Evolutionary conservation across 495 filamentous ascomycete genomes (phyloP), one percentile per base, ranked within the genome.

Genomic region (Hyaloscypha variabilis): DNA sequence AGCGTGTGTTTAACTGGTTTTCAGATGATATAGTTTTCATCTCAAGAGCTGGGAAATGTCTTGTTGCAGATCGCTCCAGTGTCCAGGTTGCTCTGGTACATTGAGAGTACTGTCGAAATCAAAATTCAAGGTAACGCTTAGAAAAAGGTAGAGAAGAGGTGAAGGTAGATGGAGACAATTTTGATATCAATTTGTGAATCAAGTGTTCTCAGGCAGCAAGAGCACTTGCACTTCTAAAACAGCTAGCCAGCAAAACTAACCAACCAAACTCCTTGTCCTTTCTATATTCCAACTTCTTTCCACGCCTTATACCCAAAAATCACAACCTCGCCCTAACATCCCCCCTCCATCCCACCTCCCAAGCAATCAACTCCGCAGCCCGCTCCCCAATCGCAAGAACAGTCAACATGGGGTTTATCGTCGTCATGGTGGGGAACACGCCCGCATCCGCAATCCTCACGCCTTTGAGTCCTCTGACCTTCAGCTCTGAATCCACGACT

Each of bases 361-460:
- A 75, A 62, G 81, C 84, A 69, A 88, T 87, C 57, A 89, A 73
- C 68, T 90, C 86, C 3, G 86, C 87, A 34, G 83, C 86, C 26
- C 81, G 79, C 75, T 91, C 88, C 2, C 84, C 87, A 72, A 90
- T 82, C 14, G 81, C 87, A 73, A 88, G 84, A 1, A 85, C 87
- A 4, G 85, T 83, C 77, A 88, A 82, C 78, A 88, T 87, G 1
- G 87, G 85, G 68, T 89, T 86, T 49, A 87, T 87, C 24, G 80
- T 80, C 60, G 82, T 79, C 61, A 89, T 77, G 8, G 75, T 80
- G 4, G 87, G 88, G 79, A 90, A 86, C 46, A 85, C 77, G 64
- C 83, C 85, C 19, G 82, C 83, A 74, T 89, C 86, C 1, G 83
- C 84, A 65, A 89, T 85, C 1, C 85, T 78, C 65, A 88, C 67